These are phyloP conservation scores for Microbotryomycetes sp. DNA, from an alignment of 1,284 basidiomycete genomes.

Conservation along the genomic window DNA sequence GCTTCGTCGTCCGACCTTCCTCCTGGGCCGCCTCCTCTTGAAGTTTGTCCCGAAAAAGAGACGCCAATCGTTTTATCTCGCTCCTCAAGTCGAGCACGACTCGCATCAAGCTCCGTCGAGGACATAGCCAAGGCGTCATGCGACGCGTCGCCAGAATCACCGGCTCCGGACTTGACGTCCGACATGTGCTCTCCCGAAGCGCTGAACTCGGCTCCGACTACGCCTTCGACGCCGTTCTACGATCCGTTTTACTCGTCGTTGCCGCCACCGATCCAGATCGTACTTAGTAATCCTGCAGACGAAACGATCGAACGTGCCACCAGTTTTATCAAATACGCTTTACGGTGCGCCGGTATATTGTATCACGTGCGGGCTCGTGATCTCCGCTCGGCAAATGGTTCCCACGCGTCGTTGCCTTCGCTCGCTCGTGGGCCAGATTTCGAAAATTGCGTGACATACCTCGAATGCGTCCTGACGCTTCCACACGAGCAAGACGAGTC, in stretches of 20 bases:
- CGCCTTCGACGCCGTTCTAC: conserved; percentile 32
- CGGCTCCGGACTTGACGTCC: not conserved
- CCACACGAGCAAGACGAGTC: not conserved
- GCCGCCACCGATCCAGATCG: conserved; percentile 30
- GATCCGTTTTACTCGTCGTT: conserved; percentile 32
- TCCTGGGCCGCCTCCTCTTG: conserved; percentile 8
- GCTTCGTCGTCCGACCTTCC: not conserved
- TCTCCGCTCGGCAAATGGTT: not conserved
- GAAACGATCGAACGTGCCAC: conserved; percentile 41
- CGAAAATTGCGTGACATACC: not conserved
- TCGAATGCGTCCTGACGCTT: not conserved
- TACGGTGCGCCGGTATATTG: conserved; percentile 49
- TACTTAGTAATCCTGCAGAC: conserved; percentile 40
- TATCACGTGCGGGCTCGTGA: conserved; percentile 44
- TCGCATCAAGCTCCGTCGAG: not conserved
- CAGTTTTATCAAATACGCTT: conserved; percentile 46
- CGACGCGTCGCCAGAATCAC: not conserved
- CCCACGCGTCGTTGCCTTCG: not conserved
- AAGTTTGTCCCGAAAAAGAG: conserved; percentile 3
- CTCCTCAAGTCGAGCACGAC: not conserved
- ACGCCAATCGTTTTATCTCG: not conserved
- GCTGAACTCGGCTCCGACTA: conserved; percentile 6
- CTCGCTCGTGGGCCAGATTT: not conserved
- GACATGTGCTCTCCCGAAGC: not conserved
- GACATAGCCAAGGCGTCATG: too few relatives aligned